Percentiles rank a stretch among this genome's conserved stretches.
Conservation (phyloP, 2,329 filamentous ascomycete species). For the Aspergillus tamarii region DNA sequence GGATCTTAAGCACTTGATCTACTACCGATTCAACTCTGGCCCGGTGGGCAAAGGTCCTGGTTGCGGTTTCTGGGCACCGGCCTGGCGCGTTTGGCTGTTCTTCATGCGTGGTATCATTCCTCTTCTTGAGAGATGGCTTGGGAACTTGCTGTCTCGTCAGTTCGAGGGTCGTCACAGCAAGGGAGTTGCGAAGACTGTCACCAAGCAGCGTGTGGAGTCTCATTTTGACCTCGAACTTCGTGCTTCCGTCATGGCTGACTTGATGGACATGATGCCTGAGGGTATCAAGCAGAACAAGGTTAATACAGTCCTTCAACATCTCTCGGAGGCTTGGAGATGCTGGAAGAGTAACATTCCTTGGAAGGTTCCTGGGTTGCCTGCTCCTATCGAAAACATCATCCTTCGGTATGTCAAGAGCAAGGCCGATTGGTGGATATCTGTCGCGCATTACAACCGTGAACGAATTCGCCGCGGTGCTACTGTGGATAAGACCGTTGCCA, state of each 20-base stretch:
- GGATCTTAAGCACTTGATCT: slow-evolving; percentile 97
- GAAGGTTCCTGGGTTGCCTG: slow-evolving; percentile 96
- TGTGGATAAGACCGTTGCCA: slow-evolving; percentile 98
- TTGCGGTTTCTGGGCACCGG: slow-evolving; percentile 98
- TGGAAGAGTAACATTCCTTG: slow-evolving; percentile 99
- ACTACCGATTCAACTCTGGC: slow-evolving; percentile 97
- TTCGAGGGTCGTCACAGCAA: slow-evolving; percentile 99
- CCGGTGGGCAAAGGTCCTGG: slow-evolving; percentile 96
- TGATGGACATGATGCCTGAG: slow-evolving; percentile 99
- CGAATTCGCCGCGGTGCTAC: slow-evolving; percentile 94
- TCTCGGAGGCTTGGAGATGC: slow-evolving; percentile 98
- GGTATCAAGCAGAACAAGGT: slow-evolving; percentile 99
- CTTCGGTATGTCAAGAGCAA: slow-evolving; percentile 98
- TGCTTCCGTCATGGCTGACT: slow-evolving; percentile 96
- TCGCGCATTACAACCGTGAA: slow-evolving; percentile 98
- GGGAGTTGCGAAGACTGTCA: slow-evolving; percentile 97
- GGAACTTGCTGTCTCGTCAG: slow-evolving; percentile 92
- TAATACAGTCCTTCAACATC: slow-evolving; percentile 93
- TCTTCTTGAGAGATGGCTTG: slow-evolving; percentile 93
- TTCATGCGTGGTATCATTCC: slow-evolving; percentile 99
- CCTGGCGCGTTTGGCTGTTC: slow-evolving; percentile 98
- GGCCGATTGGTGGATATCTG: slow-evolving; percentile 99
- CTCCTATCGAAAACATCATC: slow-evolving; percentile 98
- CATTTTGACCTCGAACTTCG: slow-evolving; percentile 97
- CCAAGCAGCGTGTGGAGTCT: slow-evolving; percentile 97